Conservation (phyloP, 495 filamentous ascomycete genomes). For the Penicillium salamii region DNA sequence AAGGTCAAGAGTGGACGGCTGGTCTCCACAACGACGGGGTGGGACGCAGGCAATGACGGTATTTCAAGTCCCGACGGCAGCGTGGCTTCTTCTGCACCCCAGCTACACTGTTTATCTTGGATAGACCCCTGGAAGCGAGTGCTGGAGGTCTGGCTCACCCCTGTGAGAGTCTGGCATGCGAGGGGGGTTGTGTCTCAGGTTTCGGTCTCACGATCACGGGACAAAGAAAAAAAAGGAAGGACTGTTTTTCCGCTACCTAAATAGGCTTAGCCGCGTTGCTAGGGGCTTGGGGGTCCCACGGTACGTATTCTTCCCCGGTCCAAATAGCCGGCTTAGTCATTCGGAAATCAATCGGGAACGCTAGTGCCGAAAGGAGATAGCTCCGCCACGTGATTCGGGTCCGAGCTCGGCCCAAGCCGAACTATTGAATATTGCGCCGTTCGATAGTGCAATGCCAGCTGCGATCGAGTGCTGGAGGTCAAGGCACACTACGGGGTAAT, state of each 20-base stretch:
- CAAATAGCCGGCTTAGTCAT: constrained; percentile 2
- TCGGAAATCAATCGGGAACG: constrained; percentile 5
- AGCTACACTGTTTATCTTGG: not conserved
- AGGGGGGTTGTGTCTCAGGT: constrained; percentile 14
- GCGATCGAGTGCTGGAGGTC: not conserved
- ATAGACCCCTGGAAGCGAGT: not conserved
- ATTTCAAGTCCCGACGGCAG: not conserved
- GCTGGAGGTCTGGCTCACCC: not conserved
- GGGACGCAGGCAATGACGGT: constrained; percentile 21
- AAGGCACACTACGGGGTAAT: not conserved
- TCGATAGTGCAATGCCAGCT: not conserved
- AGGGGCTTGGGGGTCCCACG: not conserved
- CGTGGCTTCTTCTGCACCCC: constrained; percentile 6
- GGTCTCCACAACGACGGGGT: constrained; percentile 32
- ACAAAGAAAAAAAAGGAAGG: constrained; percentile 1
- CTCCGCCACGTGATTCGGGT: not conserved
- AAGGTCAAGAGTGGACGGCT: constrained; percentile 8
- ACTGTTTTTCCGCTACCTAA: constrained; percentile 15
- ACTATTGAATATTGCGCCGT: not conserved
- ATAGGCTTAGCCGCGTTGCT: constrained; percentile 9
- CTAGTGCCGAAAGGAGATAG: not conserved
- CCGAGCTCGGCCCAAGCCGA: constrained; percentile 3
- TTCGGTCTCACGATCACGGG: constrained; percentile 15
- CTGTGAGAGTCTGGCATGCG: constrained; percentile 2
- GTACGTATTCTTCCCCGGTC: not conserved